These are phyloP conservation scores for Casuarina glauca DNA, from an alignment of 306 rosid genomes.

Conservation along the genomic window DNA sequence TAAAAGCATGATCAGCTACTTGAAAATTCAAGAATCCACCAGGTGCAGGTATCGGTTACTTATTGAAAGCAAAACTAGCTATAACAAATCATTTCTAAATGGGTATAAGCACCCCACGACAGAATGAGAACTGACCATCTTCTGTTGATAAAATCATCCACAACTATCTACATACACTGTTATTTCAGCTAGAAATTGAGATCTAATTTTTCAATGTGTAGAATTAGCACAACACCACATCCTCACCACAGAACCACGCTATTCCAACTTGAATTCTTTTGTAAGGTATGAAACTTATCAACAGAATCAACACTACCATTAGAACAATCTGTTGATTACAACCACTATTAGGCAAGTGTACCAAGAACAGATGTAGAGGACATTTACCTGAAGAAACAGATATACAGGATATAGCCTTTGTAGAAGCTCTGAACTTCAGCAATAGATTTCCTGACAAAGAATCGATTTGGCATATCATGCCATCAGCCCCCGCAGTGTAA, in stretches of 20 bases:
- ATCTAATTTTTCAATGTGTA: background rate
- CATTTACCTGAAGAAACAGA: slow-evolving; percentile 73
- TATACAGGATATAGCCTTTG: slow-evolving; percentile 77
- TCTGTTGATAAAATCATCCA: background rate
- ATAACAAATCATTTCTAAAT: background rate
- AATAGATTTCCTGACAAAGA: slow-evolving; percentile 65
- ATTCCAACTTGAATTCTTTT: background rate
- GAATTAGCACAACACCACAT: background rate
- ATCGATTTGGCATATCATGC: slow-evolving; percentile 73
- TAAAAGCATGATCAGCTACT: background rate
- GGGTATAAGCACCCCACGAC: background rate
- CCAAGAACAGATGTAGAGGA: slow-evolving; percentile 14
- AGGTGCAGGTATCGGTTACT: background rate
- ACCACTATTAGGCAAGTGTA: slow-evolving; percentile 14
- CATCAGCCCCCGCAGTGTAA: slow-evolving; percentile 86
- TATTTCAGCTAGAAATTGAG: slow-evolving; percentile 2
- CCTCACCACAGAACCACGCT: background rate
- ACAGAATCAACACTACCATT: slow-evolving; percentile 16
- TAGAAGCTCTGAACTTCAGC: slow-evolving; percentile 79
- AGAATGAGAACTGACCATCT: slow-evolving; percentile 21
- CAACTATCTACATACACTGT: slow-evolving; percentile 4
- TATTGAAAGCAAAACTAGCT: background rate
- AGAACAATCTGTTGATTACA: slow-evolving; percentile 13
- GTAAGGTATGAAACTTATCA: slow-evolving; percentile 4
- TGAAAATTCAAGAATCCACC: background rate